These are phyloP conservation scores for Fraxinus floribunda DNA, from an alignment of 305 asterid genomes.

Conservation along the genomic window DNA sequence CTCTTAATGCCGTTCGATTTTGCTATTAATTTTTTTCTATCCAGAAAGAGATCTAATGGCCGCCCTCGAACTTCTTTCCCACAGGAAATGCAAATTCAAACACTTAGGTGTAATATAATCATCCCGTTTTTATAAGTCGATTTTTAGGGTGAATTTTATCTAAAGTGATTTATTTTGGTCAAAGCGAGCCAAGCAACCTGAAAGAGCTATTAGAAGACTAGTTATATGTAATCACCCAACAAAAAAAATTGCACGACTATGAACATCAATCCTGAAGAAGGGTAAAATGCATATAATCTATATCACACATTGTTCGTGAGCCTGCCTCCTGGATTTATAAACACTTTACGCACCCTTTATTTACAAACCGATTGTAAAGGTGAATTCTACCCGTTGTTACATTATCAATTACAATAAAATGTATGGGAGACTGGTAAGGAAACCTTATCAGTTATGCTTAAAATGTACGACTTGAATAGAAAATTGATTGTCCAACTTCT, in stretches of 20 bases:
- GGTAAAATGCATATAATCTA: neutral
- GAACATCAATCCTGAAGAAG: neutral
- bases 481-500: too few species aligned
- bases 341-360: neutral
- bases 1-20: constrained; percentile 8
- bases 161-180: neutral
- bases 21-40: neutral
- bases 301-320: neutral
- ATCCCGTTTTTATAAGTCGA: neutral
- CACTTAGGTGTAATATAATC: neutral
- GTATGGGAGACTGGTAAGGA: neutral
- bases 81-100: neutral
- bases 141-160: neutral
- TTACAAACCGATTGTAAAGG: neutral
- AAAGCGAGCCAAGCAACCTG: neutral
- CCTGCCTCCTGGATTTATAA: neutral
- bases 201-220: neutral
- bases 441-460: neutral
- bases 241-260: neutral
- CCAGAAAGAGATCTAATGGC: neutral
- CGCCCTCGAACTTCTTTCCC: neutral
- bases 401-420: neutral
- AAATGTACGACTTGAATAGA: neutral
- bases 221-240: neutral
- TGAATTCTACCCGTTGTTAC: neutral